Base-by-base conservation (phyloP, 1,284 basidiomycete species). In the Rhodotorula sp. region DNA sequence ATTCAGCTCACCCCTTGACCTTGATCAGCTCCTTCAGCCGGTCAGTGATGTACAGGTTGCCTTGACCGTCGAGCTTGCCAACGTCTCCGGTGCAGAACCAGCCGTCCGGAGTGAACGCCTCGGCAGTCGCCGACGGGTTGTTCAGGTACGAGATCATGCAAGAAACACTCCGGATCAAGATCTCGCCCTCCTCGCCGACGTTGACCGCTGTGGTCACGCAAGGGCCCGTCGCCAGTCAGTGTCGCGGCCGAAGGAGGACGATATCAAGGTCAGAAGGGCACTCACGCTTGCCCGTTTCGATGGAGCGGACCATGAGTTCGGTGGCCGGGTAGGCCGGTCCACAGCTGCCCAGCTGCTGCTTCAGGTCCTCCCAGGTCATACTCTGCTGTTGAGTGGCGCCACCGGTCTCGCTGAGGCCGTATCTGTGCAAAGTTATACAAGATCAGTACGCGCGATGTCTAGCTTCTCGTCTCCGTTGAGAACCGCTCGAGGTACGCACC, bases 111-210 rank as follows among this genome's bases (percentile, higher is more conserved):
- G 60, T 58, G 57, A 81, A 66, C 3, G 75, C 67, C 45, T 79
- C 79, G 28, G 55, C 62, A 0, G 80, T 80, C 28, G 78, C 79
- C 45, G 66, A 31, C 5, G 69, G 68, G 64, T 80, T 79, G 71
- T 81, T 80, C 57, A 81, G 73, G 72, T 83, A 83, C 21, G 79
- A 79, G 60, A 77, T 80, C 62, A 78, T 77, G 50, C 70, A 58
- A 64, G 65, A 77, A 18, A 74, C 62, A 55, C 23, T 72, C 62
- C 78, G 73, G 57, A 79, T 69, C 43, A 77, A 68, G 60, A 80
- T 74, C 64, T 79, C 79, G 52, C 79, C 79, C 8, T 73, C 71
- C 38, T 77, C 66, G 28, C 67, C 74, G 8, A 69, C 57, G 19
- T 59, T 45, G 10, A 79, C 71, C 8, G 73, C 62, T 63, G 10